A percentile compares a stretch with the other conserved stretches of the same genome.
Evolutionary conservation across 2,329 filamentous ascomycete species (phyloP).

Genomic region (Paraconiothyrium sp.): DNA sequence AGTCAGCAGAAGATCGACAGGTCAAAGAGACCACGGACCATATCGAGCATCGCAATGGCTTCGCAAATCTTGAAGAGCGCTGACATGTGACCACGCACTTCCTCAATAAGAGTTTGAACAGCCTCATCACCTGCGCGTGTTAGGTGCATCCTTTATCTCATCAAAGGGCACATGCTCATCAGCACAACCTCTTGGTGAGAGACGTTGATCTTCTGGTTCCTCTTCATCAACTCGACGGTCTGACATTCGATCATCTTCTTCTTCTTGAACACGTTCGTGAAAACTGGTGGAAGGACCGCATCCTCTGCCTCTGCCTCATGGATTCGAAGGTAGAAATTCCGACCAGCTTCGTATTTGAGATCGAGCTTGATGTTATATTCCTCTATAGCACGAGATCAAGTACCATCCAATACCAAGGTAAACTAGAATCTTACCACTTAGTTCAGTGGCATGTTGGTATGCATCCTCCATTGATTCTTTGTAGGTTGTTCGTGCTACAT

Average conservation of each 20-base stretch:
- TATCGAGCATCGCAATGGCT: slow-evolving; percentile 85
- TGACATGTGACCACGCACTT: slow-evolving; percentile 77
- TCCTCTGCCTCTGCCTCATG: slow-evolving; percentile 69
- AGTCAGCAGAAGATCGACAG: slow-evolving; percentile 11
- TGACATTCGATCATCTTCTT: slow-evolving; percentile 86
- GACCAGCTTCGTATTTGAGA: slow-evolving; percentile 77
- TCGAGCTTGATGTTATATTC: slow-evolving; percentile 68
- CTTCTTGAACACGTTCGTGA: slow-evolving; percentile 80
- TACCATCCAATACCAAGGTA: not conserved
- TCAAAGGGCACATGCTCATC: slow-evolving; percentile 63
- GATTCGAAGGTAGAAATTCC: slow-evolving; percentile 82
- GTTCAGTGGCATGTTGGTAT: slow-evolving; percentile 72
- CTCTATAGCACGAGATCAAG: slow-evolving; percentile 33
- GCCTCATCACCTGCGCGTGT: slow-evolving; percentile 66
- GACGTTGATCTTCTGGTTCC: slow-evolving; percentile 76
- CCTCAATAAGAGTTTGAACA: slow-evolving; percentile 74
- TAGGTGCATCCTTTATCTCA: not conserved
- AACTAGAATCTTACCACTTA: slow-evolving; percentile 65
- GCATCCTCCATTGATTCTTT: slow-evolving; percentile 87
- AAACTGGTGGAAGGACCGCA: slow-evolving; percentile 68
- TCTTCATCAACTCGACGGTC: slow-evolving; percentile 83
- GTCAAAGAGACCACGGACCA: slow-evolving; percentile 62
- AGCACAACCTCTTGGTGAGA: slow-evolving; percentile 84
- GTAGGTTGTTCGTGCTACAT: slow-evolving; percentile 88
- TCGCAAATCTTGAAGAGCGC: slow-evolving; percentile 86